Conservation (phyloP, 208 protist species). For the Wallacemonas sp. region DNA sequence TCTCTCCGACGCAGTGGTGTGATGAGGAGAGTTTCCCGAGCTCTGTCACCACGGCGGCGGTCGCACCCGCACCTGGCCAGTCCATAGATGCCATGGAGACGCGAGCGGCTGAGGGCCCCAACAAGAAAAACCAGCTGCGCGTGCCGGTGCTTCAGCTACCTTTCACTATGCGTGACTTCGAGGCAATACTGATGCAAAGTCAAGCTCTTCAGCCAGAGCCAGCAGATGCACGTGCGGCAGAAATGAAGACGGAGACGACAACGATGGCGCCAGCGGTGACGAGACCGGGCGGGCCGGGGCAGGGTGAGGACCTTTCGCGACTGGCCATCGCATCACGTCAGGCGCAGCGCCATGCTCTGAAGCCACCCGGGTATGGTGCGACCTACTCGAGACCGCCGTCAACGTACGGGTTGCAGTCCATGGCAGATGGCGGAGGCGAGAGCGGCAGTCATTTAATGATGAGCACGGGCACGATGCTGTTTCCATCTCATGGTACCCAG, state of each 20-base stretch:
- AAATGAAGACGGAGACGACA: no score
- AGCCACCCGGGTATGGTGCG: no score
- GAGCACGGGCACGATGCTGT: no score
- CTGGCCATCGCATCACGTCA: no score
- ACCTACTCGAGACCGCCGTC: no score
- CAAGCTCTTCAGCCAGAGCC: background rate
- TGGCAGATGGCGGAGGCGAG: no score
- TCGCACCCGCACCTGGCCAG: background rate
- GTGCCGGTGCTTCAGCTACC: background rate
- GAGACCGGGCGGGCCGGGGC: no score
- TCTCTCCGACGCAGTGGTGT: conserved; percentile 13
- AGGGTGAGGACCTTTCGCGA: no score
- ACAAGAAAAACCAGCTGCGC: background rate
- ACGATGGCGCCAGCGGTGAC: background rate
- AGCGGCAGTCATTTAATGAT: no score
- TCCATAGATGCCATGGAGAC: background rate
- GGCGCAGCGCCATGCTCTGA: no score
- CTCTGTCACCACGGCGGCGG: background rate
- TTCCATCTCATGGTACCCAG: no score
- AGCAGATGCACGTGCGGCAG: background rate
- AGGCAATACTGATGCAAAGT: background rate
- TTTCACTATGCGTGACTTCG: background rate
- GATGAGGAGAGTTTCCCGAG: background rate
- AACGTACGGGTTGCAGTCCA: no score
- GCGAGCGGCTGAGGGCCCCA: background rate